Evolutionary conservation across 73 alveolate genomes (phyloP).

Genomic region (Paramecium sexaurelia): DNA sequence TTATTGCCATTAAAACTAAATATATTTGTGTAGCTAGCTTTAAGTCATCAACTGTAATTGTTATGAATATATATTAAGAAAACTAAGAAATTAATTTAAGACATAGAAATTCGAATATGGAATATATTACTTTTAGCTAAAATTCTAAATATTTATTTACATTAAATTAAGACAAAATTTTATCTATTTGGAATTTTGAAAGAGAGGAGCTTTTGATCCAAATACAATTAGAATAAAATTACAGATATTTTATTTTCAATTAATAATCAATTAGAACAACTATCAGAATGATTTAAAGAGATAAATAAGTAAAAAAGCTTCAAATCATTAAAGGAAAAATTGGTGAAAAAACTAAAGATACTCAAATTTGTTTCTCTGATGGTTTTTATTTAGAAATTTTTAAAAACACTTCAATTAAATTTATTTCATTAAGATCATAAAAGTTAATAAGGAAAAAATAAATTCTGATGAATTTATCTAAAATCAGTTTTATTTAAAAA

Average conservation of each 20-base stretch:
- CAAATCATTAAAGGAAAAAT: background rate
- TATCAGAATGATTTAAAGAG: background rate
- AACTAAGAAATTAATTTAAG: background rate
- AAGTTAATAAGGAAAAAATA: background rate
- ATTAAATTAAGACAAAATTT: background rate
- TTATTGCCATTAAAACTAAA: background rate
- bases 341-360: background rate
- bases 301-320: background rate
- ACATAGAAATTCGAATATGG: background rate
- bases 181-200: background rate
- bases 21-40: background rate
- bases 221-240: background rate
- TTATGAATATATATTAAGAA: background rate
- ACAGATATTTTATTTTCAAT: background rate
- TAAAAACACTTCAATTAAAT: background rate
- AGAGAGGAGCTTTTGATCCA: background rate
- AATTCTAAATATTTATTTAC: conserved; percentile 1
- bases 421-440: background rate
- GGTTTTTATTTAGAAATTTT: background rate
- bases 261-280: background rate
- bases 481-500: background rate
- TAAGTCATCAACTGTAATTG: background rate
- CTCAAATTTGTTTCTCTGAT: background rate
- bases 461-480: background rate
- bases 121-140: background rate